Conservation (phyloP, 768 basidiomycete genomes). For the Sarcodon sp. region DNA sequence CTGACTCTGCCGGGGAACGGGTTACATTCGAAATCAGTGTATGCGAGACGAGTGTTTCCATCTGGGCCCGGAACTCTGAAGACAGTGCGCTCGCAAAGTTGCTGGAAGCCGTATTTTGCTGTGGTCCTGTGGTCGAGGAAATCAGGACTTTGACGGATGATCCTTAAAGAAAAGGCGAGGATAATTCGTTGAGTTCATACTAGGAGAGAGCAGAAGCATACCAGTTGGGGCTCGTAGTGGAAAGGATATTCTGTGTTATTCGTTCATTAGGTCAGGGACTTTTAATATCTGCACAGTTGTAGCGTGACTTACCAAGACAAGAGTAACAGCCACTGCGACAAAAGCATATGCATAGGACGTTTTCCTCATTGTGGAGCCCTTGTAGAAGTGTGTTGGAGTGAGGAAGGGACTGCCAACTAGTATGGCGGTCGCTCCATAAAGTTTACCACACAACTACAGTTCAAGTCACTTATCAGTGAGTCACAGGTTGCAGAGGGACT, state of each 20-base stretch:
- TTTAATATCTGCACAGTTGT: neutral
- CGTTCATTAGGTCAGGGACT: neutral
- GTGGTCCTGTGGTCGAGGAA: conserved; percentile 33
- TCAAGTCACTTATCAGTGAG: no score
- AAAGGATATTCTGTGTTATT: conserved; percentile 38
- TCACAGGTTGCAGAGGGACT: no score
- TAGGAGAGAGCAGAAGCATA: conserved; percentile 17
- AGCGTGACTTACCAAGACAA: conserved; percentile 34
- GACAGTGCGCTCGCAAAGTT: conserved; percentile 41
- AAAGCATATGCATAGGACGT: conserved; percentile 58
- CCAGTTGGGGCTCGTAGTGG: conserved; percentile 52
- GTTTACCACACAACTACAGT: no score
- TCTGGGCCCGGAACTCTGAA: conserved; percentile 32
- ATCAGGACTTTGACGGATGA: conserved; percentile 25
- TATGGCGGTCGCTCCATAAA: no score
- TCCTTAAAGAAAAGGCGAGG: conserved; percentile 13
- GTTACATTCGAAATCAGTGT: conserved; percentile 49
- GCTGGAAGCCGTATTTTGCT: conserved; percentile 43
- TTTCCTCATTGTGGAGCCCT: conserved; percentile 38
- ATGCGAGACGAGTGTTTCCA: conserved; percentile 31
- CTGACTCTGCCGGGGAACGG: conserved; percentile 44
- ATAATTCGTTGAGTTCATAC: conserved; percentile 2
- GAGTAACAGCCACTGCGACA: conserved; percentile 33
- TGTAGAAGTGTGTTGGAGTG: neutral
- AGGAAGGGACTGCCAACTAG: no score